A percentile compares a stretch with the other conserved stretches of the same genome.
phyloP scores from a whole-genome alignment of 495 filamentous ascomycete genomes.

The Sabuloglossum arenarium region DNA sequence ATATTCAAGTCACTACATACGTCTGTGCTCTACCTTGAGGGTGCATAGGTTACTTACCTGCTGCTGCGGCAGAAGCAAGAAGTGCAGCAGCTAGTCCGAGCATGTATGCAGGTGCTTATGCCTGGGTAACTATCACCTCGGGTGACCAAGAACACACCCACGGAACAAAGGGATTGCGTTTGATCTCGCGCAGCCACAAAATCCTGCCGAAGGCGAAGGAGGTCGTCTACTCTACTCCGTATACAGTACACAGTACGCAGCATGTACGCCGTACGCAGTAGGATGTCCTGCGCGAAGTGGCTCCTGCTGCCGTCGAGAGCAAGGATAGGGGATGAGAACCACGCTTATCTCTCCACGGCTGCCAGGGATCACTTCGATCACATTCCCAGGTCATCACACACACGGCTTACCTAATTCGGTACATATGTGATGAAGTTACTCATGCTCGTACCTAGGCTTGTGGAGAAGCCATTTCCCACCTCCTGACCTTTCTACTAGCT shows the following conservation, averaged over 20 bases:
- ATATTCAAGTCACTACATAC: too few relatives aligned
- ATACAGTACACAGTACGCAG: too few relatives aligned
- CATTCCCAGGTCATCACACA: neutral
- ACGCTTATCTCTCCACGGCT: neutral
- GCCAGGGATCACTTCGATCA: neutral
- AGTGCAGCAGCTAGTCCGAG: too few relatives aligned
- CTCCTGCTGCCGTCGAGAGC: neutral
- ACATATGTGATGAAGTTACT: neutral
- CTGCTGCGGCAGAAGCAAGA: neutral
- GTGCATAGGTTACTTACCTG: neutral
- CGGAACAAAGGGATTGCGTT: neutral
- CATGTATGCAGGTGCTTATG: neutral
- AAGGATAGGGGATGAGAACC: neutral
- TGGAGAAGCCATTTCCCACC: too few relatives aligned
- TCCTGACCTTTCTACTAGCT: neutral
- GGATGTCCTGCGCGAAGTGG: neutral
- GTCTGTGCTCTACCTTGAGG: too few relatives aligned
- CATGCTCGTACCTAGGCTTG: too few relatives aligned
- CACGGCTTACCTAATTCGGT: neutral
- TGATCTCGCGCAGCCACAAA: neutral
- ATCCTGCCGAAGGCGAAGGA: neutral
- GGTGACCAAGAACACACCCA: neutral
- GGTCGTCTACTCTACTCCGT: neutral
- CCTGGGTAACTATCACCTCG: neutral
- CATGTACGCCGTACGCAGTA: too few relatives aligned